Base-by-base conservation (phyloP, 2,329 filamentous ascomycete species). In the Hypoxylon rubiginosum region DNA sequence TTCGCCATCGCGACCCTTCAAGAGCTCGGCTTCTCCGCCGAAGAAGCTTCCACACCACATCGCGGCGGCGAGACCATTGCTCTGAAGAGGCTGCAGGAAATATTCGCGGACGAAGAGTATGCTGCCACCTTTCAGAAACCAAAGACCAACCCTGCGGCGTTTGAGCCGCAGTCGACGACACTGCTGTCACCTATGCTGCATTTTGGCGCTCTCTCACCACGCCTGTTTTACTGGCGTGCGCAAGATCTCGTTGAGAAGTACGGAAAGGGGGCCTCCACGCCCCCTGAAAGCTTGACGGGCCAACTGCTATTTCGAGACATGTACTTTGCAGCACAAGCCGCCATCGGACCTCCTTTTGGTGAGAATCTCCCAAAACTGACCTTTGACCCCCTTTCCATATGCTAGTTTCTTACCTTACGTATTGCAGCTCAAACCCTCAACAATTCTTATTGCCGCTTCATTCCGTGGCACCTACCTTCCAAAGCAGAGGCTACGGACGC, bases 221-320 rank as follows among this genome's bases (percentile, higher is more conserved):
- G 92, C 1, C 85, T 90, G 58, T 91, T 94, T 77, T 94, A 92
- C 79, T 92, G 91, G 88, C 84, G 86, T 24, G 88, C 88, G 0
- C 85, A 89, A 73, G 88, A 89, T 26, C 83, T 91, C 0, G 83
- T 92, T 2, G 79, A 85, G 4, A 80, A 81, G 10, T 88, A 87
- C 71, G 85, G 85, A 34, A 82, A 83, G 34, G 83, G 82, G 2
- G 86, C 86, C 2, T 90, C 88, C 7, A 80, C 82, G 26, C 88
- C 90, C 0, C 92, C 92, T 0, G 88, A 87, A n/a, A 91, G 88
- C 66, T 77, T 94, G 15, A 89, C 85, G 0, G 92, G 92, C 2
- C 92, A 94, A 71, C 79, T 94, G 1, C 81, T 93, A 10, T 94
- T 94, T 76, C 85, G 92, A 15, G 92, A 94, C 75, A 94, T 94